Evolutionary conservation across 441 rosid species (phyloP), one percentile per base, ranked within the genome.

Genomic region (Jatropha multifida): DNA sequence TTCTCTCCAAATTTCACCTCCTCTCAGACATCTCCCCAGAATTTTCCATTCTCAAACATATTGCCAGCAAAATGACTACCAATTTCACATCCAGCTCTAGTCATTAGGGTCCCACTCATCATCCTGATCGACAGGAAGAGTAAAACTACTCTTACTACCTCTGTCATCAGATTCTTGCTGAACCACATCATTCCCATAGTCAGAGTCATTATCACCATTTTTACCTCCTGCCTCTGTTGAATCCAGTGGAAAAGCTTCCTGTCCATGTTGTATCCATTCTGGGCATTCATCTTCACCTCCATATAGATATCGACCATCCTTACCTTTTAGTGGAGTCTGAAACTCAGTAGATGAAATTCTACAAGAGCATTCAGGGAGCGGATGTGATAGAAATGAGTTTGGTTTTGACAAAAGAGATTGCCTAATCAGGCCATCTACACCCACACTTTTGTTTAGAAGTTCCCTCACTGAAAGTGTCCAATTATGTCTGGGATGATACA

Each of bases 101-200:
- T 93, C 98, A 76, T 90, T 92, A 44, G 97, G 96, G 84, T 95
- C 99, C 98, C 94, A 93, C 72, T 93, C 99, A 37, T 90, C 95
- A 69, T 92, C 99, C 67, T 84, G 90, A 76, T 91, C 92, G 52
- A 89, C 83, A 7, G 84, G 79, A 20, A 82, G 82, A 67, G 83
- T 83, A 38, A 79, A 63, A 74, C 82, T 85, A 82, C 83, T 87
- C 76, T 84, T 87, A 54, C 76, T 77, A 64, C 70, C 84, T 20
- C 72, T 84, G 55, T 82, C 87, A 69, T 90, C 92, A 55, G 81
- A 84, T 75, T 89, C 97, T 61, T 80, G 84, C 79, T 85, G 89
- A 63, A 83, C 37, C 17, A 69, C 58, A 38, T 86, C 92, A 81
- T 78, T 83, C 66, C 89, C 91, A 70, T 88, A 85, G 67, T 95